Percentiles rank a stretch among this genome's conserved stretches.
Evolutionary conservation across 148 eudicot genomes (phyloP).

Genomic region (Chenopodium formosanum): DNA sequence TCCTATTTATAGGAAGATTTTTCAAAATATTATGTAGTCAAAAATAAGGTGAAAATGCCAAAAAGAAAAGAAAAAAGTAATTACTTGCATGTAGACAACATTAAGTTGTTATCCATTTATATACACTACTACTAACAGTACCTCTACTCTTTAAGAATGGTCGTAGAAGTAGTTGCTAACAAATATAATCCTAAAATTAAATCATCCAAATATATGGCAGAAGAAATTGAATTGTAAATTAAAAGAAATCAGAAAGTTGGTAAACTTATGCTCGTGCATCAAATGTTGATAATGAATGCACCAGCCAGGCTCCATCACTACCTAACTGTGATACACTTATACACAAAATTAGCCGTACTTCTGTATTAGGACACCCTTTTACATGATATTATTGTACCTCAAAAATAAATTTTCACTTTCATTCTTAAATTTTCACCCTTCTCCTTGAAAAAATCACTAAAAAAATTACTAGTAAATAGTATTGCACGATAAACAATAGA

Average conservation of each 20-base stretch:
- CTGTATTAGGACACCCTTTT: not conserved
- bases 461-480: too few relatives aligned
- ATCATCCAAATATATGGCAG: not conserved
- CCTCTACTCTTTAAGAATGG: not conserved
- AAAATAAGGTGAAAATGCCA: not conserved
- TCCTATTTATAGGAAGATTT: too few relatives aligned
- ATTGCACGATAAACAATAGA: too few relatives aligned
- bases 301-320: not conserved
- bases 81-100: not conserved
- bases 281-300: slow-evolving; percentile 3
- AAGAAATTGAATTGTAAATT: not conserved
- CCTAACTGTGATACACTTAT: not conserved
- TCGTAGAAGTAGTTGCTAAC: not conserved
- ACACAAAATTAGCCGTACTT: not conserved
- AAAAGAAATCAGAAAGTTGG: not conserved
- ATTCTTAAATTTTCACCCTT: too few relatives aligned
- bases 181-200: not conserved
- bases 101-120: not conserved
- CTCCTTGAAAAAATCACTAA: too few relatives aligned
- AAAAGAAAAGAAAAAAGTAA: too few relatives aligned
- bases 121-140: too few relatives aligned
- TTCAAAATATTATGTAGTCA: too few relatives aligned
- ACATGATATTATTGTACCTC: too few relatives aligned
- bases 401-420: too few relatives aligned
- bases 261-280: not conserved